These are phyloP conservation scores for Jacaranda mimosifolia DNA, from an alignment of 257 asterid species.

Conservation along the genomic window DNA sequence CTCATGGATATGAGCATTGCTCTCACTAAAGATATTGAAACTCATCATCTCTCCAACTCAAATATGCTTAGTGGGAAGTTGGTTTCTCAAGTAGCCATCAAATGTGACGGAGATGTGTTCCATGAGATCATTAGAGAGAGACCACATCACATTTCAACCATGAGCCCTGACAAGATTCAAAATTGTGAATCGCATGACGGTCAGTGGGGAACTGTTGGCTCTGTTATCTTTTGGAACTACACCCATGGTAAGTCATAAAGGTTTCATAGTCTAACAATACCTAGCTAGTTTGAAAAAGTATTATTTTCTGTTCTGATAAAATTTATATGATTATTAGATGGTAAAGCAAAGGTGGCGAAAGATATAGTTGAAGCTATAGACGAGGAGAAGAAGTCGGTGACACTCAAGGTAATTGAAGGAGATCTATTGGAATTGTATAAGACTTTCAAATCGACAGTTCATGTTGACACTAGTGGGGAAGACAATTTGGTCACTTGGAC, in stretches of 20 bases:
- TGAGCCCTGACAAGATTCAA: constrained; percentile 32
- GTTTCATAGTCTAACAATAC: too few species aligned
- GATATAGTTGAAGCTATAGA: too few species aligned
- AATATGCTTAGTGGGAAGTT: constrained; percentile 13
- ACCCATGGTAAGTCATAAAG: constrained; percentile 29
- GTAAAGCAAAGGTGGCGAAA: too few species aligned
- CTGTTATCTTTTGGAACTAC: constrained; percentile 40
- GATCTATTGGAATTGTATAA: constrained; percentile 49
- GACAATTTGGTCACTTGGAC: constrained; percentile 45
- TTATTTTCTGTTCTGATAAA: too few species aligned
- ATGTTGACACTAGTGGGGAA: constrained; percentile 38
- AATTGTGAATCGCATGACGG: constrained; percentile 40
- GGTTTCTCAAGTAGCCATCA: constrained; percentile 27
- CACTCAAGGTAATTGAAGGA: constrained; percentile 46
- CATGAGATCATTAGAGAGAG: constrained; percentile 38
- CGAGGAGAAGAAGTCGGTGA: constrained; percentile 37
- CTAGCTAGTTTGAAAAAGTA: too few species aligned
- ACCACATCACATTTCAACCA: constrained; percentile 37
- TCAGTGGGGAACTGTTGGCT: constrained; percentile 43
- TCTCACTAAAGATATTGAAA: constrained; percentile 26
- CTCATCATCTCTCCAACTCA: too few species aligned
- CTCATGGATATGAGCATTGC: constrained; percentile 34
- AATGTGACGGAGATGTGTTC: constrained; percentile 41
- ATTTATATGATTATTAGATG: background rate
- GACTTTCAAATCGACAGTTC: constrained; percentile 17